phyloP scores from a whole-genome alignment of 2,329 filamentous ascomycete species.

The Botrytis byssoidea region DNA sequence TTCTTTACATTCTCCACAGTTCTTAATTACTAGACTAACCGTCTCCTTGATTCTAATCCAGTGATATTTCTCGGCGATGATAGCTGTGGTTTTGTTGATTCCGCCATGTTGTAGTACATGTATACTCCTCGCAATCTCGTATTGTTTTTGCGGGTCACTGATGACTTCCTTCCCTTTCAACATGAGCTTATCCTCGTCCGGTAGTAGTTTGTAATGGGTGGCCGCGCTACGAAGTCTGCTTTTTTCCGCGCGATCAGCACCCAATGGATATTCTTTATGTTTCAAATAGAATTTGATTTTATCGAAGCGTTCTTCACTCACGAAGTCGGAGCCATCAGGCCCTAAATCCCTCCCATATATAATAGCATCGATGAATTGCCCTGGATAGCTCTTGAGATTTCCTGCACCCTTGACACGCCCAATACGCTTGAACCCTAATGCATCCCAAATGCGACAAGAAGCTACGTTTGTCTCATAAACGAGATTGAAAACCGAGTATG shows the following conservation, averaged over 20 bases:
- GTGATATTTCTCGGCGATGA: slow-evolving; percentile 90
- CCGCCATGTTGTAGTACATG: slow-evolving; percentile 80
- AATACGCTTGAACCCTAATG: slow-evolving; percentile 70
- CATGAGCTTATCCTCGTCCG: slow-evolving; percentile 71
- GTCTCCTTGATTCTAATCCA: slow-evolving; percentile 99
- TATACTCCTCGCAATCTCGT: slow-evolving; percentile 77
- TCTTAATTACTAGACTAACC: slow-evolving; percentile 89
- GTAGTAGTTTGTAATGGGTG: slow-evolving; percentile 84
- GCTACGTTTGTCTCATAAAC: slow-evolving; percentile 74
- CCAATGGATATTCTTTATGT: slow-evolving; percentile 87
- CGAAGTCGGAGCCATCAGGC: slow-evolving; percentile 72
- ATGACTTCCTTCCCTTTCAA: slow-evolving; percentile 98
- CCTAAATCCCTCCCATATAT: slow-evolving; percentile 59
- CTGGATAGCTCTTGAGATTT: slow-evolving; percentile 51
- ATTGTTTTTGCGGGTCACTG: slow-evolving; percentile 83
- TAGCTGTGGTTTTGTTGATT: slow-evolving; percentile 97
- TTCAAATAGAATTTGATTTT: slow-evolving; percentile 98
- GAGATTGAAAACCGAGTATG: slow-evolving; percentile 72
- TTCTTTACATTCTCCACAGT: slow-evolving; percentile 88
- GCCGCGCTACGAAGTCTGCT: slow-evolving; percentile 88
- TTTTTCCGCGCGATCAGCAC: slow-evolving; percentile 93
- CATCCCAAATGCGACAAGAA: slow-evolving; percentile 71
- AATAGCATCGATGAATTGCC: slow-evolving; percentile 55
- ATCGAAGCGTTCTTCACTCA: slow-evolving; percentile 95
- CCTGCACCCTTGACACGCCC: slow-evolving; percentile 60